Conservation (phyloP, 1,284 basidiomycete genomes). For the Apiotrichum gracile region DNA sequence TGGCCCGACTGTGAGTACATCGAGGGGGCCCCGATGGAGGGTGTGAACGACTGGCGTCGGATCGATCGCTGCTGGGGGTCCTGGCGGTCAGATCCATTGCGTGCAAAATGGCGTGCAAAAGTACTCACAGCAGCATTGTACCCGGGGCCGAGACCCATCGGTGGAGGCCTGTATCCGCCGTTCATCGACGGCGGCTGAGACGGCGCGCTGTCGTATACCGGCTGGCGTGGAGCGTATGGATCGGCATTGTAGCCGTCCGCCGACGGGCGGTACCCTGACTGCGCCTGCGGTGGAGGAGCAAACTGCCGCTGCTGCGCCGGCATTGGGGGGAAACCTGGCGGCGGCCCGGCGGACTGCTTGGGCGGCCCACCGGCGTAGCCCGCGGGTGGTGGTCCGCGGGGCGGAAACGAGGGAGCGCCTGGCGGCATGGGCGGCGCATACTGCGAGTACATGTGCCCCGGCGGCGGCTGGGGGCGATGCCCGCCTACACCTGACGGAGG, state of each 20-base stretch:
- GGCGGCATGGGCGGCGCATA: background rate
- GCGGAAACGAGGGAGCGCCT: background rate
- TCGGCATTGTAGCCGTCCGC: constrained; percentile 1
- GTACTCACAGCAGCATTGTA: background rate
- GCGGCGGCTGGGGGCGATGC: background rate
- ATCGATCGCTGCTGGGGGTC: background rate
- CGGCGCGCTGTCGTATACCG: background rate
- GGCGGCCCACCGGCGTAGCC: background rate
- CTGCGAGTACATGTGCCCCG: background rate
- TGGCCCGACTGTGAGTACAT: background rate
- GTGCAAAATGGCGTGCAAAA: background rate
- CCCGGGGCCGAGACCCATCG: background rate
- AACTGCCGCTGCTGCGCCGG: background rate
- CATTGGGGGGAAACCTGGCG: background rate
- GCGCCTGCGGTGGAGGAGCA: background rate
- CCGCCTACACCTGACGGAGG: background rate
- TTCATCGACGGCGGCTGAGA: background rate
- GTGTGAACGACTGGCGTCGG: constrained; percentile 4
- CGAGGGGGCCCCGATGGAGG: background rate
- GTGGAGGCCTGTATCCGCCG: background rate
- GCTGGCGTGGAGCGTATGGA: constrained; percentile 3
- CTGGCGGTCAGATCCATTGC: background rate
- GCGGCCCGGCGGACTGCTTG: background rate
- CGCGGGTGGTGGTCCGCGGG: background rate
- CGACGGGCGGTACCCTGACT: constrained; percentile 1